Evolutionary conservation across 2,329 filamentous ascomycete genomes (phyloP), one percentile per base, ranked within the genome.

Genomic region (Monosporascus sp.): DNA sequence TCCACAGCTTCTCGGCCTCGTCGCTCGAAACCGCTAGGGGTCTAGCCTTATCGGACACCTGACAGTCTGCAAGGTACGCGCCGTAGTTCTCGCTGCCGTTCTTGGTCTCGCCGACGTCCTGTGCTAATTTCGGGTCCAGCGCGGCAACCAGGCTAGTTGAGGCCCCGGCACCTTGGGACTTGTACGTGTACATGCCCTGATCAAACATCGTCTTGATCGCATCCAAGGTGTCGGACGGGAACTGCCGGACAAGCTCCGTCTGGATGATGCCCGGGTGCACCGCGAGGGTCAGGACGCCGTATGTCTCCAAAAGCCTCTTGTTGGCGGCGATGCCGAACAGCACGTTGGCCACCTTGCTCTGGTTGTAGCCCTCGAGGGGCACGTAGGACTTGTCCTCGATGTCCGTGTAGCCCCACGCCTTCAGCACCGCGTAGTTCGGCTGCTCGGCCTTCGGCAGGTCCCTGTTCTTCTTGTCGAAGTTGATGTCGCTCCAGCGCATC

Each of bases 1-100:
- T 61, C 71, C 71, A 73, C 41, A 73, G 58, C 58, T 54, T 70
- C 55, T 69, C 68, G 3, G 68, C 70, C 37, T 62, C 63, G 6
- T 59, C 53, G 37, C 59, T 66, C 20, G 66, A 67, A 8, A 63
- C 56, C 3, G 62, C 53, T 37, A 50, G 41, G 0, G 65, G 60
- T 5, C 42, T 45, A 8, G 61, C 61, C 44, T 52, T 49, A 3
- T 64, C 60, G 20, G 56, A 63, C 47, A 70, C 66, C 54, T 72
- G 70, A 49, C 68, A 72, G 52, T 71, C 64, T 2, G 52, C 49
- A 27, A 70, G 42, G 44, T 52, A 70, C 0, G 53, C 60, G 6
- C 68, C 68, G 41, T 60, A 66, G 38, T 69, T 70, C 53, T 70
- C 68, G 51, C 62, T 63, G 5, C 62, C 65, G 25, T 63, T 56